These are phyloP conservation scores for Fraxinus cuspidata DNA, from an alignment of 257 asterid species.

Conservation along the genomic window DNA sequence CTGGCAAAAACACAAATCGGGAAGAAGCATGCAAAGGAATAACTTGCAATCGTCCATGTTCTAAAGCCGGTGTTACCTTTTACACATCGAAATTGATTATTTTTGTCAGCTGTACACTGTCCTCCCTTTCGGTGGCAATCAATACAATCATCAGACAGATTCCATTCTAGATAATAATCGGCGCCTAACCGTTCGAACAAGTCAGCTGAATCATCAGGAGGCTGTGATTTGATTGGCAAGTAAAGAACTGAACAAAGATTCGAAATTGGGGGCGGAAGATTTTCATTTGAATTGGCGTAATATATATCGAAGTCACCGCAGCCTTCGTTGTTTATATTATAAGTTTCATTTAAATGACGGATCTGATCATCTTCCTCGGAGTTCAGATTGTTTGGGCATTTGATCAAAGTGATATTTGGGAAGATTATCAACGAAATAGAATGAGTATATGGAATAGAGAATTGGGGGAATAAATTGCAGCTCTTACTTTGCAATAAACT, in stretches of 20 bases:
- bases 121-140: slow-evolving; percentile 39
- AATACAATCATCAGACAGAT: slow-evolving; percentile 32
- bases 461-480: slow-evolving; percentile 15
- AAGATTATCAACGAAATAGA: slow-evolving; percentile 11
- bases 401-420: slow-evolving; percentile 31
- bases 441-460: slow-evolving; percentile 6
- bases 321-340: background rate
- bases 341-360: background rate
- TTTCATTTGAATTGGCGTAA: background rate
- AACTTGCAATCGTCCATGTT: background rate
- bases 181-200: slow-evolving; percentile 19
- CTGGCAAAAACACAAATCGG: background rate
- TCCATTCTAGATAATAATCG: slow-evolving; percentile 34
- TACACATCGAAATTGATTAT: background rate
- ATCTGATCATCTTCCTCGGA: background rate
- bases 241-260: slow-evolving; percentile 8
- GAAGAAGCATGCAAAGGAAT: background rate
- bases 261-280: background rate
- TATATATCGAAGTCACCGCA: slow-evolving; percentile 19
- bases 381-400: background rate
- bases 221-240: slow-evolving; percentile 23
- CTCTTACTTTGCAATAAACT: background rate
- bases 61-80: background rate
- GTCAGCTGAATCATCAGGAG: background rate
- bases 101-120: slow-evolving; percentile 17